phyloP scores from a whole-genome alignment of 1,284 basidiomycete species.

The Malassezia arunalokei region DNA sequence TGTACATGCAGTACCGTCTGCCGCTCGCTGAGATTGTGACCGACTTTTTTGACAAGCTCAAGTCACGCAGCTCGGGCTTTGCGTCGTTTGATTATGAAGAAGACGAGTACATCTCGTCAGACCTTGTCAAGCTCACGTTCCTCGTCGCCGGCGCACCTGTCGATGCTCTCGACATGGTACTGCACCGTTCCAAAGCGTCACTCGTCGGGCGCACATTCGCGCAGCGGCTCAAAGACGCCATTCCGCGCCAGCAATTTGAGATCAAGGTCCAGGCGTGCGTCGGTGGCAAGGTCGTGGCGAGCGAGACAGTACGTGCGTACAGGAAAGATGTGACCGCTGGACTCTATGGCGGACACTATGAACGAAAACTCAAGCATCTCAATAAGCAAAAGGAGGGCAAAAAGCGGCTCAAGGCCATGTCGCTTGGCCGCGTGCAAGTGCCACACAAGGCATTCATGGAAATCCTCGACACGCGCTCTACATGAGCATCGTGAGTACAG shows the following conservation, averaged over 20 bases:
- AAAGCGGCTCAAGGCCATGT: constrained; percentile 35
- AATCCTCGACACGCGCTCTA: constrained; percentile 19
- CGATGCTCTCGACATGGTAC: constrained; percentile 37
- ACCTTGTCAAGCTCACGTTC: constrained; percentile 40
- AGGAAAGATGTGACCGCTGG: constrained; percentile 80
- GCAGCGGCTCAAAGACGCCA: constrained; percentile 34
- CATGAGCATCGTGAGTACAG: background rate
- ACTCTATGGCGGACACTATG: constrained; percentile 64
- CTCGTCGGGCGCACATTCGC: constrained; percentile 29
- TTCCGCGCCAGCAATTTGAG: constrained; percentile 85
- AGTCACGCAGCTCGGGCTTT: constrained; percentile 41
- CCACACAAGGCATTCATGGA: constrained; percentile 23
- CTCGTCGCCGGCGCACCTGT: constrained; percentile 32
- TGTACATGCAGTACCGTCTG: constrained; percentile 36
- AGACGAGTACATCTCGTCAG: constrained; percentile 28
- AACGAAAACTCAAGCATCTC: constrained; percentile 36
- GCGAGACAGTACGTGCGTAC: constrained; percentile 55
- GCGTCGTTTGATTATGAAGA: constrained; percentile 42
- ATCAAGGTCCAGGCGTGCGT: constrained; percentile 55
- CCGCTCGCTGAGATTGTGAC: constrained; percentile 43
- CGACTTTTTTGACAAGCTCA: constrained; percentile 45
- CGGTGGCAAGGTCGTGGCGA: constrained; percentile 72
- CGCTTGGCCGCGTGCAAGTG: constrained; percentile 36
- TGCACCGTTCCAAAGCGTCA: constrained; percentile 35
- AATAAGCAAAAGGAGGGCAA: constrained; percentile 44